Base-by-base conservation (phyloP, 495 filamentous ascomycete species). In the Xylaria intraflava region DNA sequence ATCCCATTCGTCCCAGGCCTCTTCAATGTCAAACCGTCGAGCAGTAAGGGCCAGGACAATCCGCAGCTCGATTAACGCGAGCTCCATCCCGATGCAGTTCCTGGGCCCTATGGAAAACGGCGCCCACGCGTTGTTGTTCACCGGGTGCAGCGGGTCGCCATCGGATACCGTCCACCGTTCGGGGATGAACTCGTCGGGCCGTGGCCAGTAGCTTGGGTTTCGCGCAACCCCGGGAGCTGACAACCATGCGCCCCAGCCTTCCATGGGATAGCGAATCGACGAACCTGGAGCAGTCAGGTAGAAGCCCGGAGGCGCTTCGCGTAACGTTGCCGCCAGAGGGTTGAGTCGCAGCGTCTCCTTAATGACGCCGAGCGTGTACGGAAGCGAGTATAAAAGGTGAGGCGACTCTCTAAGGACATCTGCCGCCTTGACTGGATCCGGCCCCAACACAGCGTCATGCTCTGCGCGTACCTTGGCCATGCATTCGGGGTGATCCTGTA, bases 21-120 rank as follows among this genome's bases (percentile, higher is more conserved):
- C 60, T 46, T 65, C 63, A 33, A 81, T 63, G 31, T 78, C 70
- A 57, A 82, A 78, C 6, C 62, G 60, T 19, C 79, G 66, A 9
- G 71, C 57, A 12, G 67, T 72, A 57, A 82, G 52, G 0, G 70
- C 74, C 16, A 80, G 31, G 12, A 74, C 62, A 24, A 78, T 61
- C 43, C 67, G 67, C 22, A 75, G 59, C 59, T 82, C 77, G 6
- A 72, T 64, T 57, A 79, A 64, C 2, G 75, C 75, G 31, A 82
- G 62, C 35, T 76, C 71, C 62, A 81, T 73, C 0, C 81, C 79
- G 20, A 83, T 76, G 56, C 80, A 83, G 17, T 66, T 69, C 4
- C 80, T 55, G 10, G 79, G 73, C 1, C 80, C 79, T 9, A 68
- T 60, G 41, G 77, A 76, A 51, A 83, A 83, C 16, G 75, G 72